Conservation (phyloP, 2,329 filamentous ascomycete species). For the Helicocarpus griseus region DNA sequence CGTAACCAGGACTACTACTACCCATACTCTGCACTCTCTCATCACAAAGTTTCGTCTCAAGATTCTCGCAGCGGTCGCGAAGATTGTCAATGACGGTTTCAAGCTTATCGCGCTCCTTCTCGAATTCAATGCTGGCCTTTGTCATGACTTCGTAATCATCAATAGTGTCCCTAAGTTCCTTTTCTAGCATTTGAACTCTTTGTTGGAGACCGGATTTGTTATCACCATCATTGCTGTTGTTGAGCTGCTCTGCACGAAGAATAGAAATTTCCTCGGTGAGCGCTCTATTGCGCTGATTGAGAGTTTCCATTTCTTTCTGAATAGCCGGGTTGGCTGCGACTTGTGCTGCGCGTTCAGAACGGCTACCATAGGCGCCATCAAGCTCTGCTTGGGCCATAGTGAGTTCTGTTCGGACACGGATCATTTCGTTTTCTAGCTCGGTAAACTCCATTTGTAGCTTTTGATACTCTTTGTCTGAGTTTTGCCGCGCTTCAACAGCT, state of each 20-base stretch:
- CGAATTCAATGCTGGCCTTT: constrained; percentile 58
- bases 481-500: constrained; percentile 5
- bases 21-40: constrained; percentile 60
- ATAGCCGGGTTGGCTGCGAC: constrained; percentile 49
- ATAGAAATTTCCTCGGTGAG: constrained; percentile 39
- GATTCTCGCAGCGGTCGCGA: constrained; percentile 51
- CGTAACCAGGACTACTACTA: constrained; percentile 36
- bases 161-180: constrained; percentile 57
- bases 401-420: constrained; percentile 63
- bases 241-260: constrained; percentile 26
- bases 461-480: constrained; percentile 29
- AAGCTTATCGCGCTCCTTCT: constrained; percentile 58
- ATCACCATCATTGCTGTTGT: constrained; percentile 12
- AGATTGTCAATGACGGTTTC: constrained; percentile 55
- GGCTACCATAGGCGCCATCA: constrained; percentile 83
- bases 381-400: constrained; percentile 88
- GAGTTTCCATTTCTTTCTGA: constrained; percentile 50
- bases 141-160: constrained; percentile 62
- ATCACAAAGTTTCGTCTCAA: constrained; percentile 57
- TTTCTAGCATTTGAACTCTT: constrained; percentile 48
- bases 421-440: constrained; percentile 52
- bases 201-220: constrained; percentile 28
- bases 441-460: constrained; percentile 41
- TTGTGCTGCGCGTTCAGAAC: constrained; percentile 59
- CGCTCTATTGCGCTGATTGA: constrained; percentile 40